Percentiles rank a stretch among this genome's conserved stretches.
These are phyloP conservation scores for Neopestalotiopsis rosae DNA, from an alignment of 2,329 filamentous ascomycete species.

Conservation along the genomic window DNA sequence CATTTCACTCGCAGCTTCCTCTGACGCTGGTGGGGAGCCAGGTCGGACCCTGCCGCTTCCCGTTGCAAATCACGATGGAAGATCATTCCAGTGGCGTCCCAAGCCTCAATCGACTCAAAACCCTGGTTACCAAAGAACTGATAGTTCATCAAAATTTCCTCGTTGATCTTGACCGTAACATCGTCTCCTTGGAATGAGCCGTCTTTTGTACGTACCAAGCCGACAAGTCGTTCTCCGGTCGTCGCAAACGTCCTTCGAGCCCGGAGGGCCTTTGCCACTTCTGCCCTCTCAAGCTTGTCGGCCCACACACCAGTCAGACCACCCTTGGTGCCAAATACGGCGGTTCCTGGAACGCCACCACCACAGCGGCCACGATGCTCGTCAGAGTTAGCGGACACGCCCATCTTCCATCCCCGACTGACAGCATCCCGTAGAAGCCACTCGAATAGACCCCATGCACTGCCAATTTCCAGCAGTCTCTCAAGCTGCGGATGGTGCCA, in stretches of 20 bases:
- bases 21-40: neutral
- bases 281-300: constrained; percentile 24
- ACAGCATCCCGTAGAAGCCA: constrained; percentile 40
- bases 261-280: constrained; percentile 30
- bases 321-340: constrained; percentile 38
- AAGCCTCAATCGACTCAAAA: constrained; percentile 35
- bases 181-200: constrained; percentile 35
- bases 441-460: constrained; percentile 41
- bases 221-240: constrained; percentile 36
- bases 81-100: constrained; percentile 33
- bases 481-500: constrained; percentile 41
- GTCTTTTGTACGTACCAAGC: constrained; percentile 24
- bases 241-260: constrained; percentile 37
- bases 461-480: constrained; percentile 40
- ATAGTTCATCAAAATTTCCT: constrained; percentile 27
- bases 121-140: constrained; percentile 31
- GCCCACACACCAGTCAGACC: constrained; percentile 34
- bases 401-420: constrained; percentile 37
- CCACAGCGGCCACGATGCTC: constrained; percentile 42
- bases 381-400: constrained; percentile 41
- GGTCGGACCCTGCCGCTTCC: constrained; percentile 21
- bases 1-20: constrained; percentile 34
- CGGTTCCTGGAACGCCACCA: constrained; percentile 40
- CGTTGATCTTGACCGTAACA: constrained; percentile 19
- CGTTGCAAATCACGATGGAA: constrained; percentile 30